Percentiles rank a stretch among this genome's conserved stretches.
Evolutionary conservation across 192 early-diverging fungal genomes (phyloP).

Genomic region (Coemansia sp.): DNA sequence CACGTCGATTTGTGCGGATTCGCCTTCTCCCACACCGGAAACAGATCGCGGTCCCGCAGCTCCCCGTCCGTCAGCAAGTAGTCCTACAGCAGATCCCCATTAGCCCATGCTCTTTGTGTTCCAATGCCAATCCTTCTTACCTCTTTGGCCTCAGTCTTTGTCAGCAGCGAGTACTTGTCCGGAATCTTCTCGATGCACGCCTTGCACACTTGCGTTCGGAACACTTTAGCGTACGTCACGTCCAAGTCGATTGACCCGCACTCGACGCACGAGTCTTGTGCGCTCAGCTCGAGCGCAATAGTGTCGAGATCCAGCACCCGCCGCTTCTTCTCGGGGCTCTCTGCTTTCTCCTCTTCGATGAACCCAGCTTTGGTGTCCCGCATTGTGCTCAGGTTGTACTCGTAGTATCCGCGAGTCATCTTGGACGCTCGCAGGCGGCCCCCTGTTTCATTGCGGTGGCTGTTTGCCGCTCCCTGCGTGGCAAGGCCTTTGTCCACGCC

Average conservation of each 20-base stretch:
- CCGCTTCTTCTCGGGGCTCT: conserved; percentile 27
- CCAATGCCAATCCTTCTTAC: not conserved
- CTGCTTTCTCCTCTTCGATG: conserved; percentile 60
- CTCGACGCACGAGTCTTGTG: conserved; percentile 73
- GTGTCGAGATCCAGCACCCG: conserved; percentile 15
- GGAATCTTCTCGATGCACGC: conserved; percentile 70
- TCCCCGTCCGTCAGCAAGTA: conserved; percentile 96
- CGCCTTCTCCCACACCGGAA: conserved; percentile 83
- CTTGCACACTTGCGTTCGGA: conserved; percentile 73
- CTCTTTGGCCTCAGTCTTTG: conserved; percentile 92
- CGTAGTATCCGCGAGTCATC: conserved; percentile 59
- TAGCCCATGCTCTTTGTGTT: not conserved
- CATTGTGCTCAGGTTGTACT: conserved; percentile 87
- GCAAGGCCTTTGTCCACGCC: not conserved
- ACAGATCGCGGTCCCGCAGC: conserved; percentile 71
- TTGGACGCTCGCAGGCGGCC: conserved; percentile 21
- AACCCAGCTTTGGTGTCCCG: conserved; percentile 88
- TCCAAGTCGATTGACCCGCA: conserved; percentile 87
- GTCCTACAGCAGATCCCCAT: conserved; percentile 54
- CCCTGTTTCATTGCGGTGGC: not conserved
- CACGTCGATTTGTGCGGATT: conserved; percentile 96
- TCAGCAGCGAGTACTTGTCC: conserved; percentile 91
- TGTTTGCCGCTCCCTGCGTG: too few species aligned
- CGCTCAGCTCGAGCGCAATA: conserved; percentile 26
- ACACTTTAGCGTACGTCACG: conserved; percentile 67